Base-by-base conservation (phyloP, 2,329 filamentous ascomycete genomes). In the Talaromyces islandicus region DNA sequence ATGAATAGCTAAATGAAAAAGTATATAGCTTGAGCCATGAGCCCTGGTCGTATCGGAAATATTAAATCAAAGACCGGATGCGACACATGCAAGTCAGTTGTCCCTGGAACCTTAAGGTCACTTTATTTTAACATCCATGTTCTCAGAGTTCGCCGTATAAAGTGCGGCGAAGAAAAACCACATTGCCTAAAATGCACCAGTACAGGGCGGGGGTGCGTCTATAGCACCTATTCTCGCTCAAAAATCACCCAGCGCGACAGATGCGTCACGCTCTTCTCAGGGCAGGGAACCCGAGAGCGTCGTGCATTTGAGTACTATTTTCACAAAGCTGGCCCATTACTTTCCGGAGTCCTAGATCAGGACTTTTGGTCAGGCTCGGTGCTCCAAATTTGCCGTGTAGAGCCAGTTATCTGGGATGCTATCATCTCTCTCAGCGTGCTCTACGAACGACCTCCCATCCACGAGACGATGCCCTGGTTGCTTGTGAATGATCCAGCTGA, bases 241-340 rank as follows among this genome's bases (percentile, higher is more conserved):
- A 29, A 21, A 19, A 10, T 17, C 54, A 60, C 27, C 24, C 12
- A 50, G 62, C 1, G 57, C 62, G 27, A 19, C 48, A 9, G 14
- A 61, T 58, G 4, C 56, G 66, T 1, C 60, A 68, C 4, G 66
- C 69, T 29, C 54, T 61, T 11, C 64, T 64, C 69, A 41, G 67
- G 66, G 41, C 67, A 65, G 6, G 67, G 65, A 1, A 71, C 63
- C 61, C 64, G 68, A 50, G 74, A 77, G 57, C 68, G 71, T 25
- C 73, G 73, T 21, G 72, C 73, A 7, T 76, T 76, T 64, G 69
- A 71, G 1, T 74, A 70, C 38, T 77, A 75, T 62, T 72, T 73
- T 25, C 64, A 75, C 46, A 62, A 67, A 21, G 68, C 68, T 1
- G 73, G 71, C 12, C 62, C 65, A 0, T 67, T 65, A 10, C 62